Evolutionary conservation across 2,329 filamentous ascomycete genomes (phyloP).

Genomic region (Onygenales sp.): DNA sequence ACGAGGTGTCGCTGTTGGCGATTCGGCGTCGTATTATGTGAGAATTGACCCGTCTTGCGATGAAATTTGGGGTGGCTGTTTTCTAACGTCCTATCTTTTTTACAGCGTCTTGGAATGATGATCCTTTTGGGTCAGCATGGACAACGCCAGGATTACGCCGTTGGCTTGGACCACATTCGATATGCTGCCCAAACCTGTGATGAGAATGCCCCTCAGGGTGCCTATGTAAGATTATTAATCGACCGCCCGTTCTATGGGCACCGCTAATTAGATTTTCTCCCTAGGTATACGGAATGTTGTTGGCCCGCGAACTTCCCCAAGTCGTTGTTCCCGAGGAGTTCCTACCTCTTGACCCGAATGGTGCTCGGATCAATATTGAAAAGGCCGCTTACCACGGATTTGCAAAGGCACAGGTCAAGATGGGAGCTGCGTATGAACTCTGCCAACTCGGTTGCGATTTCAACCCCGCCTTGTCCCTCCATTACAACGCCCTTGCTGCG

Average conservation of each 20-base stretch:
- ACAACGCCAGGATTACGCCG: constrained; percentile 68
- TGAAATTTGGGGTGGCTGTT: neutral
- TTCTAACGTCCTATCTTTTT: constrained; percentile 7
- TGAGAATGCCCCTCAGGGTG: constrained; percentile 92
- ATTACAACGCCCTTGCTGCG: constrained; percentile 90
- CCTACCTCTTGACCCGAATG: constrained; percentile 61
- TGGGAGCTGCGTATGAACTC: constrained; percentile 91
- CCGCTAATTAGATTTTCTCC: constrained; percentile 1
- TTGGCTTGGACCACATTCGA: constrained; percentile 73
- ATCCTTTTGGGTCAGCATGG: constrained; percentile 88
- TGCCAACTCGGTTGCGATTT: constrained; percentile 92
- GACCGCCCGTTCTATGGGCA: neutral
- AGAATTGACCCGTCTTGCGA: constrained; percentile 12
- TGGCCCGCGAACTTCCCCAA: constrained; percentile 83
- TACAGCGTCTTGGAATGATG: constrained; percentile 91
- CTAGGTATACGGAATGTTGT: constrained; percentile 80
- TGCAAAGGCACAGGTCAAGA: constrained; percentile 91
- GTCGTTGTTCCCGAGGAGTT: constrained; percentile 66
- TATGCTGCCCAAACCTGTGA: constrained; percentile 78
- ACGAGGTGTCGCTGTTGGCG: constrained; percentile 64
- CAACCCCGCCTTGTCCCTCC: constrained; percentile 80
- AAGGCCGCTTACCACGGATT: constrained; percentile 95
- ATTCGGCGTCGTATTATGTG: constrained; percentile 74
- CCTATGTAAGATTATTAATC: constrained; percentile 49
- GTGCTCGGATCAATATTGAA: constrained; percentile 80